phyloP scores from a whole-genome alignment of 2,329 filamentous ascomycete species.

The Calonectria ilicicola region DNA sequence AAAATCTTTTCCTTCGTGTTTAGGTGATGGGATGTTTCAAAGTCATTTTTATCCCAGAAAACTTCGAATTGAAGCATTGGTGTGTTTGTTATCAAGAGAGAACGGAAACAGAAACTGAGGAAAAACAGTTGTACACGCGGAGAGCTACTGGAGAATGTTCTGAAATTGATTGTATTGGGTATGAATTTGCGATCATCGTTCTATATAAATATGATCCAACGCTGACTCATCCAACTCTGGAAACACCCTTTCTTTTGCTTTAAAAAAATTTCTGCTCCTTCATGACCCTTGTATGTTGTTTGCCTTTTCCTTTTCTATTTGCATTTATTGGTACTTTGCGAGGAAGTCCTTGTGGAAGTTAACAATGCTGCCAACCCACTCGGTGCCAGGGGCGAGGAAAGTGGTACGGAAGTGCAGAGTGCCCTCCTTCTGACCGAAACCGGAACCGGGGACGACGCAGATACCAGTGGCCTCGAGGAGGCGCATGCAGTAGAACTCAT shows the following conservation, averaged over 20 bases:
- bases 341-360: slow-evolving; percentile 95
- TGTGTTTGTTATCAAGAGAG: neutral
- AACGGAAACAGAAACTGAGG: too few species aligned
- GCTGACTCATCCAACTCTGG: slow-evolving; percentile 15
- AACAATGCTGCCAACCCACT: slow-evolving; percentile 89
- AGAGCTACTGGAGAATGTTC: neutral
- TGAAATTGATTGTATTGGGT: slow-evolving; percentile 13
- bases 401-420: slow-evolving; percentile 96
- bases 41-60: neutral
- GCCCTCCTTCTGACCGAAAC: slow-evolving; percentile 93
- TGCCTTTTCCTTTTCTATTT: neutral
- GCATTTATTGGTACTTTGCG: slow-evolving; percentile 74
- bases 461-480: slow-evolving; percentile 95
- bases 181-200: slow-evolving; percentile 15
- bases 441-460: slow-evolving; percentile 91
- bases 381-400: slow-evolving; percentile 94
- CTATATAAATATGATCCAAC: slow-evolving; percentile 9
- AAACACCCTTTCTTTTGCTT: slow-evolving; percentile 12
- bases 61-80: neutral
- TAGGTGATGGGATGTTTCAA: neutral
- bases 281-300: neutral
- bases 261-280: neutral
- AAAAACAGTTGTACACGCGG: neutral
- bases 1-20: slow-evolving; percentile 3
- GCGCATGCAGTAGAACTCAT: slow-evolving; percentile 94